These are phyloP conservation scores for Daldinia childiae DNA, from an alignment of 495 filamentous ascomycete genomes.

Conservation along the genomic window DNA sequence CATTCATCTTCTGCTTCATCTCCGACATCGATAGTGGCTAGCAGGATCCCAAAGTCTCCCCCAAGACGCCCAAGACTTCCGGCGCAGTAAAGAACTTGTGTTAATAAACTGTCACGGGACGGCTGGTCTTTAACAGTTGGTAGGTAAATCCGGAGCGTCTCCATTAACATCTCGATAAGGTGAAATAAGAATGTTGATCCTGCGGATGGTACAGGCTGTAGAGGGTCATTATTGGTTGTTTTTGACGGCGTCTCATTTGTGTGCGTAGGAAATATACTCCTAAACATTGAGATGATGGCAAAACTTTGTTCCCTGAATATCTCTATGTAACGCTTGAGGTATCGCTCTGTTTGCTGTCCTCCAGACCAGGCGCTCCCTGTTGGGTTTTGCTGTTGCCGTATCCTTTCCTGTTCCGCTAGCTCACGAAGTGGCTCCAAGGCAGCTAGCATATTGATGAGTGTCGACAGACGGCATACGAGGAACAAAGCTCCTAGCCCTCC, in stretches of 20 bases:
- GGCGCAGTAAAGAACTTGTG: slow-evolving; percentile 94
- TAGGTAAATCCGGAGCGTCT: slow-evolving; percentile 81
- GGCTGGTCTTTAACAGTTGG: slow-evolving; percentile 83
- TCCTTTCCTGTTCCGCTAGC: slow-evolving; percentile 87
- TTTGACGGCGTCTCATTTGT: slow-evolving; percentile 36
- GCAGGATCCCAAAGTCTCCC: slow-evolving; percentile 89
- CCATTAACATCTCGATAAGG: slow-evolving; percentile 81
- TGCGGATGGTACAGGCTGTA: slow-evolving; percentile 77
- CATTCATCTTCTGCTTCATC: slow-evolving; percentile 75
- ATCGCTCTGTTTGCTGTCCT: slow-evolving; percentile 93
- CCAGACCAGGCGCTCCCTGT: slow-evolving; percentile 65
- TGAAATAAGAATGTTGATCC: slow-evolving; percentile 86
- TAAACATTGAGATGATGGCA: slow-evolving; percentile 90
- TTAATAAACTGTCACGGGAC: slow-evolving; percentile 84
- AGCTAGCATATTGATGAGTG: slow-evolving; percentile 79
- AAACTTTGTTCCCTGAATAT: slow-evolving; percentile 99
- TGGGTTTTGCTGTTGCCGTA: slow-evolving; percentile 48
- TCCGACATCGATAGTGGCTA: slow-evolving; percentile 72
- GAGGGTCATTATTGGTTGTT: slow-evolving; percentile 58
- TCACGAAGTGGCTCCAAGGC: slow-evolving; percentile 87
- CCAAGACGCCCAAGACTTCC: slow-evolving; percentile 91
- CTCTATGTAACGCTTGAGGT: slow-evolving; percentile 94
- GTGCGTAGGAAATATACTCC: slow-evolving; percentile 79
- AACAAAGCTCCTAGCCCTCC: slow-evolving; percentile 80
- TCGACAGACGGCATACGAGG: slow-evolving; percentile 83